Base-by-base conservation (phyloP, 192 early-diverging fungal species). In the Entophlyctis luteolus region DNA sequence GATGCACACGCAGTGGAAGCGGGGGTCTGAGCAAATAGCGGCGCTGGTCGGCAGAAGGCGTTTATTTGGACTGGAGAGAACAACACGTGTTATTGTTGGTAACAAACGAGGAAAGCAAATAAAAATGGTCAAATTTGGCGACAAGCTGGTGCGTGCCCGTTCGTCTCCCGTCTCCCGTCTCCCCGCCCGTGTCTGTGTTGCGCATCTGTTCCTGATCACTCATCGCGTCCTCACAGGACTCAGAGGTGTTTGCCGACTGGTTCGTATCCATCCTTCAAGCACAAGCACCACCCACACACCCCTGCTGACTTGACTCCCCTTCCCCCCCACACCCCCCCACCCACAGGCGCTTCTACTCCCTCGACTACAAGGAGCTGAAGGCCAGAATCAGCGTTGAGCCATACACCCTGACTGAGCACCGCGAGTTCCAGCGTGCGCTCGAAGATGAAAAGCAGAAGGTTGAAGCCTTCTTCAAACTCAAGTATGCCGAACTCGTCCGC, bases 301-400 rank as follows among this genome's bases (percentile, higher is more conserved):
- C 10, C 10, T 45, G 42, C 10, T n/a, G 10, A 10, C 10, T n/a
- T n/a, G 42, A 45, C n/a, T 12, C 54, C 10, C 8, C 49, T 8
- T 52, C 28, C 49, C 28, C 23, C n/a, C n/a, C n/a, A n/a, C 10
- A 52, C 23, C 49, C 8, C 49, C 8, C 28, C 42, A n/a, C 28
- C 28, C 8, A n/a, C 8, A 59, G 67, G 67, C 54, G 55, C 20
- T 71, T 65, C 35, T 71, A 71, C 70, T 62, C 70, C 22, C 60
- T 71, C 60, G 70, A 71, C 32, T 71, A 71, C 70, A 71, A 65
- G 39, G 52, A 52, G 16, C 53, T 71, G 36, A 71, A 71, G 50
- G 29, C 48, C 29, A 22, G 57, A 8, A 62, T 71, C 54, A 29
- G 32, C 3, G 59, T 36, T 16, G 60, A 65, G 29, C 70, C 70